Conservation (phyloP, 371 early-diverging fungal genomes). For the Phascolomyces articulosus region DNA sequence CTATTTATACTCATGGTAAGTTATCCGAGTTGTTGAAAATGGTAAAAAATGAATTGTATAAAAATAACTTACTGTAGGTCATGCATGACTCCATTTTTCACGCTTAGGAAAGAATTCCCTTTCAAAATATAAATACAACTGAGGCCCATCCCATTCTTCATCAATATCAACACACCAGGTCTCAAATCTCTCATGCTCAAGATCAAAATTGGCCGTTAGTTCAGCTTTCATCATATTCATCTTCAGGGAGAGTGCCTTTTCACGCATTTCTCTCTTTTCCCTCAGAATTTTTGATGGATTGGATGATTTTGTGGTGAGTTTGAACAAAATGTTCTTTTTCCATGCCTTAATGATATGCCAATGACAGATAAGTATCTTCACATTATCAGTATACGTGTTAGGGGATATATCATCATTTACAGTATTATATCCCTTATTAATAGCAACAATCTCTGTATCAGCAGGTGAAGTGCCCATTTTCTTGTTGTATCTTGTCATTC, state of each 20-base stretch:
- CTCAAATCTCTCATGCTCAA: background rate
- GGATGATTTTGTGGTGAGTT: background rate
- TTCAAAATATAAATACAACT: background rate
- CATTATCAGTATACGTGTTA: background rate
- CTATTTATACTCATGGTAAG: too few species aligned
- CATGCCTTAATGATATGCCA: slow-evolving; percentile 12
- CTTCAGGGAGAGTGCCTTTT: background rate
- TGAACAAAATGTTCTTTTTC: slow-evolving; percentile 8
- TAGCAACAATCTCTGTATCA: slow-evolving; percentile 13
- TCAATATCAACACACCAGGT: background rate
- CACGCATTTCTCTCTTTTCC: background rate
- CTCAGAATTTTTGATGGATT: background rate
- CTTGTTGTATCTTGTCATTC: background rate
- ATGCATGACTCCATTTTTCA: background rate
- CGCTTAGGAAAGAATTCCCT: background rate
- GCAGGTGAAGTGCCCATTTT: background rate
- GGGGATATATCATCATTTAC: background rate
- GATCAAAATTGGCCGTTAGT: too few species aligned
- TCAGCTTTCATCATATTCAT: background rate
- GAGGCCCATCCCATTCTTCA: background rate
- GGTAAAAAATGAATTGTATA: background rate
- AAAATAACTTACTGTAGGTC: background rate
- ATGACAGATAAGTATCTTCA: background rate
- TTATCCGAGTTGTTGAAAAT: background rate
- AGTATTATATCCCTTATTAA: background rate